phyloP scores from a whole-genome alignment of 768 basidiomycete genomes.

The Macrolepiota albuminosa region DNA sequence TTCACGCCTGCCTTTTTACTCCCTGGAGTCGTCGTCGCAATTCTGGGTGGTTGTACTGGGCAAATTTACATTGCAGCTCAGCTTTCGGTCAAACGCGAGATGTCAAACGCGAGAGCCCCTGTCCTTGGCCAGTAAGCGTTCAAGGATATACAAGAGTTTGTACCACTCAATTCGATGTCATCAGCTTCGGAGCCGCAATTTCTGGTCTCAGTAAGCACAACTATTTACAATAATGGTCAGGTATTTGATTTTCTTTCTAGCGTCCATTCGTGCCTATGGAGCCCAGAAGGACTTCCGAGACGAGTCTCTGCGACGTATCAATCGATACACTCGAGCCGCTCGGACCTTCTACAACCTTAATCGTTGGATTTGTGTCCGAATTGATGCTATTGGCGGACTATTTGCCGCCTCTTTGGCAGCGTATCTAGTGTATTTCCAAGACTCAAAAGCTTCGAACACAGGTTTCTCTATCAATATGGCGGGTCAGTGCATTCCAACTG shows the following conservation, averaged over 20 bases:
- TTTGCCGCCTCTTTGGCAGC: conserved; percentile 53
- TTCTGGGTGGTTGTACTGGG: conserved; percentile 39
- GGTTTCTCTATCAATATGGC: conserved; percentile 58
- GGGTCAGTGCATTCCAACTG: conserved; percentile 18
- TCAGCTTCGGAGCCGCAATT: conserved; percentile 49
- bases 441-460: conserved; percentile 34
- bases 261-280: conserved; percentile 63
- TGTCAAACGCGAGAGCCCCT: conserved; percentile 35
- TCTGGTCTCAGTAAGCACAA: conserved; percentile 41
- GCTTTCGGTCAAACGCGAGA: conserved; percentile 43
- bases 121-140: conserved; percentile 35
- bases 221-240: background rate
- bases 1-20: conserved; percentile 42
- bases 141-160: conserved; percentile 15
- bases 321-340: conserved; percentile 44
- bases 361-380: conserved; percentile 42
- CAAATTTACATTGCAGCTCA: conserved; percentile 43
- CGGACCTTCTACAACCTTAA: conserved; percentile 51
- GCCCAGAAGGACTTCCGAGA: conserved; percentile 43
- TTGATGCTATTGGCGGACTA: conserved; percentile 51
- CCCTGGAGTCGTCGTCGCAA: conserved; percentile 37
- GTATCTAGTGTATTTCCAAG: conserved; percentile 45
- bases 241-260: conserved; percentile 18
- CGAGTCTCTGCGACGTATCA: conserved; percentile 46
- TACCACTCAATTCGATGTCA: conserved; percentile 3